These are phyloP conservation scores for Fusarium kyushuense DNA, from an alignment of 2,329 filamentous ascomycete species.

Conservation along the genomic window DNA sequence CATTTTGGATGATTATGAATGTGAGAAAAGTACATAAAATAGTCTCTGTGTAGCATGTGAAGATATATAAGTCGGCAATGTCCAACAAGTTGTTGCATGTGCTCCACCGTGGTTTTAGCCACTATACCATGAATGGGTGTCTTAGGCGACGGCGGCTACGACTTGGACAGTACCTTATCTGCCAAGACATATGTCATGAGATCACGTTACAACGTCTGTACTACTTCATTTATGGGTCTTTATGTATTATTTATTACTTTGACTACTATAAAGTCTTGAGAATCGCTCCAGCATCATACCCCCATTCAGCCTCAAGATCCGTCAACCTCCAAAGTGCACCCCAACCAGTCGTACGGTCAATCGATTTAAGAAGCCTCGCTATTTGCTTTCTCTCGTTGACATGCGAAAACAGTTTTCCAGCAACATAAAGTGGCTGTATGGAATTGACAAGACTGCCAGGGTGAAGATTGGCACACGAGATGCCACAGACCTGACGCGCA, in stretches of 20 bases:
- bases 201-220: neutral
- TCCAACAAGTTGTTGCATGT: neutral
- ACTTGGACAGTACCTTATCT: neutral
- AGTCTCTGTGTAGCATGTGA: neutral
- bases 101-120: neutral
- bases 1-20: neutral
- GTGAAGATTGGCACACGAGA: slow-evolving; percentile 63
- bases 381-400: slow-evolving; percentile 52
- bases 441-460: slow-evolving; percentile 64
- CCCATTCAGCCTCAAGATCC: slow-evolving; percentile 58
- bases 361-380: slow-evolving; percentile 56
- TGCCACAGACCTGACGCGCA: slow-evolving; percentile 63
- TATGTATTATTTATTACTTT: neutral
- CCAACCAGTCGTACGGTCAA: slow-evolving; percentile 63
- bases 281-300: slow-evolving; percentile 44
- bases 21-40: neutral
- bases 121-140: slow-evolving; percentile 19
- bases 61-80: slow-evolving; percentile 4
- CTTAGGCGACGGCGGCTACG: slow-evolving; percentile 26
- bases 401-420: slow-evolving; percentile 62
- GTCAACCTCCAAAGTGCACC: slow-evolving; percentile 62
- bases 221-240: neutral
- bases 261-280: slow-evolving; percentile 8
- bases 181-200: neutral
- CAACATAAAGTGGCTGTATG: slow-evolving; percentile 65